Evolutionary conservation across 805 yeast species (phyloP), one percentile per base, ranked within the genome.

Genomic region (Ogataea corticis): DNA sequence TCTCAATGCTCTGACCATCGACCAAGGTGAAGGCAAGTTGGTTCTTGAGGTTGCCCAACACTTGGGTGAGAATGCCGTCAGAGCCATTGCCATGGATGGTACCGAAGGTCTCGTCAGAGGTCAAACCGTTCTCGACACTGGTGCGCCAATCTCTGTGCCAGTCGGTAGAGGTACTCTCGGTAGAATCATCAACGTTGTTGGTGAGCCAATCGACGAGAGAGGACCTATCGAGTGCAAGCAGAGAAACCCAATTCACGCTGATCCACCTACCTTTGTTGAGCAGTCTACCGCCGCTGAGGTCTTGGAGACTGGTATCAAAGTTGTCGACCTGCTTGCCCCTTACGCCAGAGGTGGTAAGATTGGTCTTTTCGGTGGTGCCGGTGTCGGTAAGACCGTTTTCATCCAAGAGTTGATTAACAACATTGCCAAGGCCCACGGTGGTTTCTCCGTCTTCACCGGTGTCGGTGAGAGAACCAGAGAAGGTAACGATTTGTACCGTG

Each of bases 341-440:
- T 92, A 92, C 82, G 98, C 99, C 72, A 90, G 97, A 88, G 99
- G 99, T 88, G 99, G 99, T 88, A 92, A 92, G 85, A 92, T 92
- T 89, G 99, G 99, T 85, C 85, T 92, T 71, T 92, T 92, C 87
- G 99, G 99, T 82, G 99, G 99, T 92, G 99, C 99, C 76, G 99
- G 99, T 92, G 99, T 92, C 87, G 99, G 99, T 80, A 92, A 92
- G 79, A 92, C 99, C 76, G 99, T 92, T 57, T 92, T 92, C 80
- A 92, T 92, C 79, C 99, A 92, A 83, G 99, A 92, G 81, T 84
- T 92, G 80, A 92, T 92, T 76, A 92, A 94, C 91, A 92, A 92
- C 84, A 94, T 92, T 70, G 99, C 99, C 73, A 94, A 92, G 83
- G 98, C 99, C 69, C 98, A 92, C 76, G 99, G 98, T 89, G 98